These are phyloP conservation scores for Rhododendron williamsianum DNA, from an alignment of 148 eudicot species.

Conservation along the genomic window DNA sequence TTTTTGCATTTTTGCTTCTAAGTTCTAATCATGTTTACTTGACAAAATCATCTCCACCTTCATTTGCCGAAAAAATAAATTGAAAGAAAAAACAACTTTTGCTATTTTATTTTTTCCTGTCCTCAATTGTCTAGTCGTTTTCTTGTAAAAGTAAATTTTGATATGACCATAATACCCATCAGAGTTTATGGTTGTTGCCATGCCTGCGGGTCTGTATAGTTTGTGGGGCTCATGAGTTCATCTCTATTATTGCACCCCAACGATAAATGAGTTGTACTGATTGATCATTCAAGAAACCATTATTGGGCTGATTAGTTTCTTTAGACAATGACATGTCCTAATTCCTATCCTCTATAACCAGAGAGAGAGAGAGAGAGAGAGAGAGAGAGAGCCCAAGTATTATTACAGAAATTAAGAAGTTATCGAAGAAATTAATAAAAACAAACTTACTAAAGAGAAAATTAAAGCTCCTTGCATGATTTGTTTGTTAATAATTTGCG, in stretches of 20 bases:
- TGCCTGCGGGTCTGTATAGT: neutral
- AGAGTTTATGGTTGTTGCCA: neutral
- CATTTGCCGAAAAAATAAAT: too few species aligned
- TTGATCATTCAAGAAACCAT: neutral
- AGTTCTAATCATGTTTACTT: too few species aligned
- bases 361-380: too few species aligned
- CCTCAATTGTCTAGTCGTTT: neutral
- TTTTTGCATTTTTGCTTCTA: too few species aligned
- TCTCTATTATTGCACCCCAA: neutral
- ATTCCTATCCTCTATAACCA: neutral
- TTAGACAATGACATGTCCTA: neutral
- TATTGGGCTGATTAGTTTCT: neutral
- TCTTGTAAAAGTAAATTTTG: slow-evolving; percentile 12
- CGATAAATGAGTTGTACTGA: neutral
- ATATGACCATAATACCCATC: neutral
- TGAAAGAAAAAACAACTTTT: neutral
- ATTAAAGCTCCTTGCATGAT: too few species aligned
- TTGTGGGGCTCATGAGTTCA: neutral
- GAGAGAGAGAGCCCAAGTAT: neutral
- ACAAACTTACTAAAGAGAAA: too few species aligned
- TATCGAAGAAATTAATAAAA: too few species aligned
- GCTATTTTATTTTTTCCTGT: too few species aligned
- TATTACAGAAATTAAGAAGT: neutral
- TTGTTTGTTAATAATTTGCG: too few species aligned
- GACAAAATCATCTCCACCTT: too few species aligned